A percentile compares a stretch with the other conserved stretches of the same genome.
Conservation (phyloP, 164 flowering plant species). For the Litsea cubeba region DNA sequence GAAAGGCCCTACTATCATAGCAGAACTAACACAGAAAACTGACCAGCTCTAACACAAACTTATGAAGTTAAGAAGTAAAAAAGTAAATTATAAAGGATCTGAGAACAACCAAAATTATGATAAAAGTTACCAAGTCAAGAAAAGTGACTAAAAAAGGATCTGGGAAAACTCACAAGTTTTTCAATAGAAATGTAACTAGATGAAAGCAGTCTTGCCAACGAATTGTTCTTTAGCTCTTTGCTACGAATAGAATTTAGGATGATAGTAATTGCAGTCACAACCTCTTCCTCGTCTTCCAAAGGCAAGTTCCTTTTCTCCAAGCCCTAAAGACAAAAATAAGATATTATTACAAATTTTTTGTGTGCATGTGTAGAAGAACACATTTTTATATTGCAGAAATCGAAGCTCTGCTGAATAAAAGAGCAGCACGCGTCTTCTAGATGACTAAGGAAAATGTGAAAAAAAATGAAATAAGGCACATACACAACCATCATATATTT, state of each 20-base stretch:
- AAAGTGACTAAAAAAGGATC: background rate
- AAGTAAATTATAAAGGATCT: too few species aligned
- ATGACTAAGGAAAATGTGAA: background rate
- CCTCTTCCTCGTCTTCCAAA: slow-evolving; percentile 81
- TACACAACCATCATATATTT: background rate
- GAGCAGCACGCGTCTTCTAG: background rate
- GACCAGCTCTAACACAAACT: too few species aligned
- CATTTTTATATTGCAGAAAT: slow-evolving; percentile 2
- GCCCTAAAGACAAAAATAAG: slow-evolving; percentile 36
- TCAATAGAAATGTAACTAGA: slow-evolving; percentile 66
- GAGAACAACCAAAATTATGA: background rate
- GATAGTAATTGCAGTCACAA: slow-evolving; percentile 68
- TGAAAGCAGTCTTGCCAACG: slow-evolving; percentile 68
- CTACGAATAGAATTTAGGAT: slow-evolving; percentile 60
- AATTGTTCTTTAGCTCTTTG: slow-evolving; percentile 60
- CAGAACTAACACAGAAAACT: too few species aligned
- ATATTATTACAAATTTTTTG: background rate
- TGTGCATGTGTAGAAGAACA: too few species aligned
- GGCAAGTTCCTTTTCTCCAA: slow-evolving; percentile 66
- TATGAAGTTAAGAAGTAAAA: too few species aligned
- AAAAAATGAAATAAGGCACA: background rate
- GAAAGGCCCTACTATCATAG: too few species aligned
- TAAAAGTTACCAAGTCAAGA: background rate
- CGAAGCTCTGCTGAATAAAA: background rate
- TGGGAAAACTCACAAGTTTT: slow-evolving; percentile 59